A percentile compares a stretch with the other conserved stretches of the same genome.
Evolutionary conservation across 2,329 filamentous ascomycete species (phyloP).

Genomic region (Trichoderma guizhouense): DNA sequence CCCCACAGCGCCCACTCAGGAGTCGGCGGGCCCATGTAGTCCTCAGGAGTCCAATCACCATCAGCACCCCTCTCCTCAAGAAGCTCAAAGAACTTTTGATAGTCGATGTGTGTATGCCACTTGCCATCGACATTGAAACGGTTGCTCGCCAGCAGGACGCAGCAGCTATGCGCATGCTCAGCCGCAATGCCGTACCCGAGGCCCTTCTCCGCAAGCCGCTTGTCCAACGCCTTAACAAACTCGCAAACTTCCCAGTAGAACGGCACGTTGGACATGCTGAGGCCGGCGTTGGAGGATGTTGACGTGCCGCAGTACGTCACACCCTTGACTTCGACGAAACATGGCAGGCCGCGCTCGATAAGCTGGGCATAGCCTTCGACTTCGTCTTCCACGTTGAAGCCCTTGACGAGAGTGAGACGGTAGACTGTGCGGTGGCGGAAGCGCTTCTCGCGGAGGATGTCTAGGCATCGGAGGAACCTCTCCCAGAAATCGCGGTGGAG

Average conservation of each 20-base stretch:
- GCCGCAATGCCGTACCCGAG: conserved; percentile 87
- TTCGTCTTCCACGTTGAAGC: conserved; percentile 96
- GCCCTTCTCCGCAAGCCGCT: conserved; percentile 64
- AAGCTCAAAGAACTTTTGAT: conserved; percentile 80
- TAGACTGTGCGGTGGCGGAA: conserved; percentile 90
- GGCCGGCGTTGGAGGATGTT: conserved; percentile 75
- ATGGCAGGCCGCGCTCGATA: conserved; percentile 79
- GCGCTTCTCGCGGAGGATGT: conserved; percentile 80
- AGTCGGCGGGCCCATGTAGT: conserved; percentile 82
- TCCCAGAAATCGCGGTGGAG: conserved; percentile 98
- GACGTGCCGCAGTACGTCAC: conserved; percentile 95
- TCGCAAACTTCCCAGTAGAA: conserved; percentile 88
- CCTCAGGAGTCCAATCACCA: conserved; percentile 76
- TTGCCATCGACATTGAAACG: conserved; percentile 72
- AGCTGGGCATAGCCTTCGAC: conserved; percentile 85
- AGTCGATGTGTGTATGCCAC: conserved; percentile 93
- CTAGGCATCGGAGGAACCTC: conserved; percentile 84
- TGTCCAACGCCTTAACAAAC: conserved; percentile 74
- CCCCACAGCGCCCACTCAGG: conserved; percentile 96
- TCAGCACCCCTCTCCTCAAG: conserved; percentile 65
- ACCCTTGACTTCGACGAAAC: conserved; percentile 93
- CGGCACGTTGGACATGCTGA: conserved; percentile 96
- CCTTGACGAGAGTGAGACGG: conserved; percentile 91
- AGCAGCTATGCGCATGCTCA: conserved; percentile 94
- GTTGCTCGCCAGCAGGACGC: conserved; percentile 78